A percentile compares a stretch with the other conserved stretches of the same genome.
phyloP scores from a whole-genome alignment of 345 rosid genomes.

The Brassica cretica region DNA sequence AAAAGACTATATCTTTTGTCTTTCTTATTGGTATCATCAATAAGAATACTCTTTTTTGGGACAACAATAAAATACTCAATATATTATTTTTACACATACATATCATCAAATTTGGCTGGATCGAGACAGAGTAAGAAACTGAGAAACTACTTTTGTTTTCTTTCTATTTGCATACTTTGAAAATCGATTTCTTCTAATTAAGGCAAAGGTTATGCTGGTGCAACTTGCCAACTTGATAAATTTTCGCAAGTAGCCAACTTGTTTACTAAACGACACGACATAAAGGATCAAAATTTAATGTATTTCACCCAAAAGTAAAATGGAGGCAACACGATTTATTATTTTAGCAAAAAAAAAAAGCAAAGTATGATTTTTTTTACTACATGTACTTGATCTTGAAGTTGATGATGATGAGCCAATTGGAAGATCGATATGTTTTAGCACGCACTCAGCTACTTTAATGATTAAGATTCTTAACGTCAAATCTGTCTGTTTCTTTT shows the following conservation, averaged over 20 bases:
- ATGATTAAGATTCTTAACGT: slow-evolving; percentile 28
- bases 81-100: neutral
- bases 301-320: slow-evolving; percentile 2
- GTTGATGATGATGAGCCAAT: slow-evolving; percentile 33
- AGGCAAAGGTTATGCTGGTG: slow-evolving; percentile 27
- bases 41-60: neutral
- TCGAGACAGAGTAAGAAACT: slow-evolving; percentile 14
- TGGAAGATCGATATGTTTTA: slow-evolving; percentile 21
- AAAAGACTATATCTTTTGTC: neutral
- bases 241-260: slow-evolving; percentile 37
- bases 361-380: neutral
- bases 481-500: slow-evolving; percentile 30
- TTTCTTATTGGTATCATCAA: neutral
- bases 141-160: slow-evolving; percentile 7
- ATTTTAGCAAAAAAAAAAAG: too few relatives aligned
- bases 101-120: neutral
- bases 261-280: slow-evolving; percentile 30
- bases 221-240: slow-evolving; percentile 27
- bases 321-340: neutral
- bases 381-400: slow-evolving; percentile 18
- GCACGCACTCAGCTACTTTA: slow-evolving; percentile 25
- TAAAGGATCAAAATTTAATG: slow-evolving; percentile 4
- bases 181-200: slow-evolving; percentile 19
- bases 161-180: slow-evolving; percentile 1
- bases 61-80: too few relatives aligned